Percentiles rank a stretch among this genome's conserved stretches.
Conservation (phyloP, 805 yeast species). For the Lachancea mirantina region DNA sequence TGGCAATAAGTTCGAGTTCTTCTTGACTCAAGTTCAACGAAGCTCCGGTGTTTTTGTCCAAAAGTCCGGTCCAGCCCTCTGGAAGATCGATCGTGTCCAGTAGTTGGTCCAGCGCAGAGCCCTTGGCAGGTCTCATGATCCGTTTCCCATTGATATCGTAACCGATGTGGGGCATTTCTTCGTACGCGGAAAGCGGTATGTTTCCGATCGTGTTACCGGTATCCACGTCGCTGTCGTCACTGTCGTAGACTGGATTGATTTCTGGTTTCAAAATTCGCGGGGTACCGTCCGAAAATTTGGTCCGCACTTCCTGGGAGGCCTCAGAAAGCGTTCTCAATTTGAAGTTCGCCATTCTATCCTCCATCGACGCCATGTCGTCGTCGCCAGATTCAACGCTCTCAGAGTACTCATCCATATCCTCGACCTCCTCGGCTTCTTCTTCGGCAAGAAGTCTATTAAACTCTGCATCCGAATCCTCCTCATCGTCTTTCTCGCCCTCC, state of each 20-base stretch:
- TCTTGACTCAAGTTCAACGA: constrained; percentile 76
- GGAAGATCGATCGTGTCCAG: constrained; percentile 90
- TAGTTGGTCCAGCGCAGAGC: constrained; percentile 86
- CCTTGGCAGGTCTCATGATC: constrained; percentile 97
- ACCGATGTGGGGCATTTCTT: constrained; percentile 95
- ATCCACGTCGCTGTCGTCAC: constrained; percentile 82
- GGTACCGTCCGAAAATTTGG: constrained; percentile 69
- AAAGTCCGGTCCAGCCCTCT: constrained; percentile 96
- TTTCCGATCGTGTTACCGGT: constrained; percentile 90
- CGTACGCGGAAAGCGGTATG: constrained; percentile 87
- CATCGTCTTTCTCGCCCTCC: constrained; percentile 10
- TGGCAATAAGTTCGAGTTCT: constrained; percentile 81
- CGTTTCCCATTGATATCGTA: constrained; percentile 96
- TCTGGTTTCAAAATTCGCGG: constrained; percentile 79
- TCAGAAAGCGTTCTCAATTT: constrained; percentile 45
- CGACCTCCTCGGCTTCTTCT: constrained; percentile 32
- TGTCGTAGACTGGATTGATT: constrained; percentile 89
- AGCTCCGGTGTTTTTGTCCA: constrained; percentile 84
- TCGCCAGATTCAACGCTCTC: constrained; percentile 28
- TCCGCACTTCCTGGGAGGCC: constrained; percentile 32
- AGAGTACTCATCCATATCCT: constrained; percentile 45
- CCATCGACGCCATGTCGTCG: constrained; percentile 42
- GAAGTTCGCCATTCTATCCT: constrained; percentile 49
- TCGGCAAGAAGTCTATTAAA: constrained; percentile 14
- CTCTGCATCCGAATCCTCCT: constrained; percentile 8